Evolutionary conservation across 768 basidiomycete genomes (phyloP), one percentile per base, ranked within the genome.

Genomic region (Termitomyces sp.): DNA sequence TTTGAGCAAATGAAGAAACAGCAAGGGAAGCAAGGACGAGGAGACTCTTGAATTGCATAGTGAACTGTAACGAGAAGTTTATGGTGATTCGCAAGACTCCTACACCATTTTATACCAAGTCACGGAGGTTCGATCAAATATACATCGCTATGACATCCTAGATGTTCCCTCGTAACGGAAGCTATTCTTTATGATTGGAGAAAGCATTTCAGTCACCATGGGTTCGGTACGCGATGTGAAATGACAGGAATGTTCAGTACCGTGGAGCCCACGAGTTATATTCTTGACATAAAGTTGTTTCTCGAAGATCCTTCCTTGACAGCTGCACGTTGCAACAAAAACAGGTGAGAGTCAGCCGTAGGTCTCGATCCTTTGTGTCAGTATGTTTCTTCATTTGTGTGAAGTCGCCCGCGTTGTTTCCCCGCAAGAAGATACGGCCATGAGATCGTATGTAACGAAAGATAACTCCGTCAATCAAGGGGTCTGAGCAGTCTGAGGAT

Each of bases 31-130:
- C 67, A 35, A 72, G 56, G 52, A 70, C 51, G 50, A 67, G 49
- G 59, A 72, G 48, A 23, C 58, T 56, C 38, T 64, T 61, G 63
- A 70, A 63, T 56, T 66, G 70, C 69, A 72, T 70, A 14, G 46
- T 56, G 46, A 42, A n/a, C 1, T 45, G 26, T 17, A 26, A 26
- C 44, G 14, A 54, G 35, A 21, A 21, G 17, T 30, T 33, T 14
- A 26, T 50, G 50, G 35, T 19, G 12, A 19, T 40, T 30, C 17
- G 17, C 5, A 47, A 44, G 35, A 23, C 28, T 50, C 17, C 37
- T n/a, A 28, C 10, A 3, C 37, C 53, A 26, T 45, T 54, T 54
- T 45, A 54, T 54, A 54, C 1, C 9, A 21, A 21, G 5, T 23
- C 6, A 43, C 14, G 8, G 19, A 26, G 35, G 28, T 38, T 6